Conservation (phyloP, 345 rosid species). For the Adansonia digitata region DNA sequence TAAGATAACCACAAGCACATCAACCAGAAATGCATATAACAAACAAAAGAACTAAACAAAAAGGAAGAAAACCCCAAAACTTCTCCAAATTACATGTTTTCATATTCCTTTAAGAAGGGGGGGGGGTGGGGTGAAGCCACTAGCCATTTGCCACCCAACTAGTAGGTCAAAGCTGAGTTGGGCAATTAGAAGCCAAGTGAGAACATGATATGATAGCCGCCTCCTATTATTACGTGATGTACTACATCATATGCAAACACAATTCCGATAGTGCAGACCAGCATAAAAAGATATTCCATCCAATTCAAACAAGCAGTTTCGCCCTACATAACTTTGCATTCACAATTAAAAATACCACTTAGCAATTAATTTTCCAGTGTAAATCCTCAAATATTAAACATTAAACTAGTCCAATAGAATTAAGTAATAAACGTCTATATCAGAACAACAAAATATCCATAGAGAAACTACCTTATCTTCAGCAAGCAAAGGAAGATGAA, state of each 20-base stretch:
- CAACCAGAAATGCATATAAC: neutral
- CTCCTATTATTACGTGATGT: neutral
- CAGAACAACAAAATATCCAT: neutral
- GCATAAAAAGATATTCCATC: neutral
- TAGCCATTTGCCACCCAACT: neutral
- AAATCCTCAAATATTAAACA: neutral
- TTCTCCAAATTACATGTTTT: neutral
- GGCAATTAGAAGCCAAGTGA: neutral
- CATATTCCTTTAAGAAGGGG: neutral
- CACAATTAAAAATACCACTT: neutral
- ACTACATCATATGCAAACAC: neutral
- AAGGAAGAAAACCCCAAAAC: neutral
- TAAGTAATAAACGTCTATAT: neutral
- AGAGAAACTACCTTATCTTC: conserved; percentile 57
- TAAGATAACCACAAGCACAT: neutral
- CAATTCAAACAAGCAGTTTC: neutral
- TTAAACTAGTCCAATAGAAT: neutral
- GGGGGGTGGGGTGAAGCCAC: no score
- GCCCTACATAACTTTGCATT: neutral
- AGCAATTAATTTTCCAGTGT: neutral
- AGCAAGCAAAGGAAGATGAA: conserved; percentile 75
- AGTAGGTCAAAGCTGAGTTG: neutral
- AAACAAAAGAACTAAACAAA: neutral
- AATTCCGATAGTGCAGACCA: neutral
- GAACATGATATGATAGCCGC: neutral